Evolutionary conservation across 2,329 filamentous ascomycete genomes (phyloP), one percentile per base, ranked within the genome.

Genomic region (Fulvia fulva): DNA sequence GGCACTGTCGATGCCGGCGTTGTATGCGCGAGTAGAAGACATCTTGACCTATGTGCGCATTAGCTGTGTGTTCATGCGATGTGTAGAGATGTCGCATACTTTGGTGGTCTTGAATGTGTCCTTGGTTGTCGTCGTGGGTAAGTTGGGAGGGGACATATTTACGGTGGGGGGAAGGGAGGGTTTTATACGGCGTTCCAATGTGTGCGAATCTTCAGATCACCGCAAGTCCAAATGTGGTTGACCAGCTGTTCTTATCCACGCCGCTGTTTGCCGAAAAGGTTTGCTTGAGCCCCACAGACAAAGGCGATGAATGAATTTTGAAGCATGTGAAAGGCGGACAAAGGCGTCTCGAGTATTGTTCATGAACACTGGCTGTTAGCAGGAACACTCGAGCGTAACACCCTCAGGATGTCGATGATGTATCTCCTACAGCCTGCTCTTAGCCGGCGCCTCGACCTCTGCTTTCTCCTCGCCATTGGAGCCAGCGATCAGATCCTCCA

Each of bases 401-500:
- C 8, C 28, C 2, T 32, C 12, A 7, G 4, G 28, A 16, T 23
- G 25, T 1, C 11, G 4, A 30, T 12, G 11, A 8, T 7, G 26
- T n/a, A 32, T 12, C 2, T 32, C 11, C 26, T 28, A 57, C 7
- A 57, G 41, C 22, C 37, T 57, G 26, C 55, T 57, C 28, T 23
- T 57, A 19, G 21, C 43, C 25, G 34, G 30, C 37, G 56, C 25
- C 21, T 46, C 56, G 19, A 62, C 56, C n/a, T n/a, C 53, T 2
- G 58, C 59, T 21, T 51, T 32, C 6, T 57, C 54, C 14, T 32
- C 37, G 6, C 63, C 63, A 53, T 63, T 54, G 57, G 59, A 65
- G 4, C 64, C 63, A 50, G 61, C 59, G 22, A 66, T 65, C 37
- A 63, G 49, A 34, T 66, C 64, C 56, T 66, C 63, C 8, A 66